A percentile compares a stretch with the other conserved stretches of the same genome.
Evolutionary conservation across 2,329 filamentous ascomycete species (phyloP).

Genomic region (Parafenestella ontariensis): DNA sequence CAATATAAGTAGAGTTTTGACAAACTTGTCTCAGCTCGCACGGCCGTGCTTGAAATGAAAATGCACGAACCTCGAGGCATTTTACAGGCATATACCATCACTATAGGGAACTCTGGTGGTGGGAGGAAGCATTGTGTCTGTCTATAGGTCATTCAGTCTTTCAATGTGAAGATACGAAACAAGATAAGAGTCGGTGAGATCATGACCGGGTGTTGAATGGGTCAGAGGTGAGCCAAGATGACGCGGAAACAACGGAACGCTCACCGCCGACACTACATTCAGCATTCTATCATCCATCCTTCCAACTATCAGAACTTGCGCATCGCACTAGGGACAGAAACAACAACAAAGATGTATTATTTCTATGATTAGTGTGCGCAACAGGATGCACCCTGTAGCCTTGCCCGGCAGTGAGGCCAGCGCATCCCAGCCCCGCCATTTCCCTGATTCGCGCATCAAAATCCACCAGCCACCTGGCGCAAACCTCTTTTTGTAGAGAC

Average conservation of each 20-base stretch:
- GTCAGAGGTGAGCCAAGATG: neutral
- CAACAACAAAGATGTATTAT: neutral
- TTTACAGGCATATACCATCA: too few species aligned
- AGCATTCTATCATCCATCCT: neutral
- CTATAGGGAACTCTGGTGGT: too few species aligned
- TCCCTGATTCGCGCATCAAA: constrained; percentile 28
- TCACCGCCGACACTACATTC: constrained; percentile 5
- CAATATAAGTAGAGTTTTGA: neutral
- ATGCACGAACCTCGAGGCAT: too few species aligned
- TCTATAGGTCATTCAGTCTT: too few species aligned
- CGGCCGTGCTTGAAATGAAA: too few species aligned
- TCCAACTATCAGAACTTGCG: neutral
- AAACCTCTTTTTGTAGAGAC: neutral
- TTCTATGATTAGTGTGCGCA: neutral
- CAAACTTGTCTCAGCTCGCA: too few species aligned
- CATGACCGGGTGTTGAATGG: too few species aligned
- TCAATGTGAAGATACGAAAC: too few species aligned
- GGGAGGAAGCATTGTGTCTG: too few species aligned
- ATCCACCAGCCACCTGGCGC: constrained; percentile 42
- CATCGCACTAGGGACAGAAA: neutral
- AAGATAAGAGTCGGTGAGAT: too few species aligned
- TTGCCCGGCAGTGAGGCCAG: constrained; percentile 33
- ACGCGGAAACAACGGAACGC: constrained; percentile 7
- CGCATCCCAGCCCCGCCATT: constrained; percentile 47
- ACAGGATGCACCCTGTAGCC: constrained; percentile 22